Conservation (phyloP, 2,329 filamentous ascomycete genomes). For the Rhytidhysteron rufulum region DNA sequence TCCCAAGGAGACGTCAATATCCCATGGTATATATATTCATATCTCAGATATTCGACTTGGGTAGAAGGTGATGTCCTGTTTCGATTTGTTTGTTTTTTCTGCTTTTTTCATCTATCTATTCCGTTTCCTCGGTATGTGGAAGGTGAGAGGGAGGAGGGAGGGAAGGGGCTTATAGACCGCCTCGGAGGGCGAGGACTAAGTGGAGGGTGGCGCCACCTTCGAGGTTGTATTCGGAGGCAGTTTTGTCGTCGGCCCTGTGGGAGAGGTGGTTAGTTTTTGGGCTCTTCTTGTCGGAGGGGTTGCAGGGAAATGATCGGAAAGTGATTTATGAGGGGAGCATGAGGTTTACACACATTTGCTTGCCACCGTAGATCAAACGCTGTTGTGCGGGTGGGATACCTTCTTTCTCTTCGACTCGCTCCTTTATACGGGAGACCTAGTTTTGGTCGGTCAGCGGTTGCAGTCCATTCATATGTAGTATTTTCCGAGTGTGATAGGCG, state of each 20-base stretch:
- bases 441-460: too few species aligned
- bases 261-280: slow-evolving; percentile 6
- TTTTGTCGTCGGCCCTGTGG: slow-evolving; percentile 87
- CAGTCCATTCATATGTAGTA: too few species aligned
- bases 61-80: too few species aligned
- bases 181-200: slow-evolving; percentile 88
- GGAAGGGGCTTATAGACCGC: slow-evolving; percentile 49
- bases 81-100: too few species aligned
- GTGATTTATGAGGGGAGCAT: slow-evolving; percentile 13
- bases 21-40: too few species aligned
- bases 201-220: slow-evolving; percentile 91
- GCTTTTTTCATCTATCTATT: too few species aligned
- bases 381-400: slow-evolving; percentile 97
- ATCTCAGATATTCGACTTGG: too few species aligned
- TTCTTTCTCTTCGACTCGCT: slow-evolving; percentile 98
- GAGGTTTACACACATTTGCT: slow-evolving; percentile 80
- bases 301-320: neutral
- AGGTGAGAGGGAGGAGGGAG: neutral
- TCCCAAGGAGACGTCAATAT: too few species aligned
- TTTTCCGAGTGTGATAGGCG: too few species aligned
- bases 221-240: slow-evolving; percentile 82
- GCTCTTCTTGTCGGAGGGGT: neutral
- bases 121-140: too few species aligned
- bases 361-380: slow-evolving; percentile 91
- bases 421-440: slow-evolving; percentile 93